phyloP scores from a whole-genome alignment of 148 eudicot genomes.

The Persicaria maculosa region DNA sequence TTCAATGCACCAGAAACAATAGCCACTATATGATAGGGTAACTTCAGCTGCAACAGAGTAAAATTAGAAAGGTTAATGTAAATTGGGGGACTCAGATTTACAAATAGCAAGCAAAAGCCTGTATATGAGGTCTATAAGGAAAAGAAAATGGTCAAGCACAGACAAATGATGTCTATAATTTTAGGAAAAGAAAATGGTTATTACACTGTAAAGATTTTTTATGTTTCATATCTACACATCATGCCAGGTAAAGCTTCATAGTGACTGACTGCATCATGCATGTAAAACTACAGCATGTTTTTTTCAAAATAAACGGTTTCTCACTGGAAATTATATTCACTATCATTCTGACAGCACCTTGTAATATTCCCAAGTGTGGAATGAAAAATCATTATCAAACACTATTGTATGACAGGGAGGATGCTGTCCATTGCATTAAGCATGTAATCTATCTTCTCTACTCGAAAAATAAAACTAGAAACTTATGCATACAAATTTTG shows the following conservation, averaged over 20 bases:
- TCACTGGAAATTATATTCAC: too few relatives aligned
- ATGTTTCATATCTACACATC: too few relatives aligned
- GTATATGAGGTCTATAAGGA: not conserved
- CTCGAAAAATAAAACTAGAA: not conserved
- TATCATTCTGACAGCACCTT: too few relatives aligned
- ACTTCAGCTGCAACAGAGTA: conserved; percentile 49
- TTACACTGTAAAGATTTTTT: not conserved
- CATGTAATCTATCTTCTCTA: not conserved
- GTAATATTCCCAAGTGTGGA: not conserved
- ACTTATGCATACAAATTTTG: not conserved
- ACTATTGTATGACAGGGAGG: too few relatives aligned
- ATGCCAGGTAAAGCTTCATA: not conserved
- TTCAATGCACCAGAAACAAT: conserved; percentile 93
- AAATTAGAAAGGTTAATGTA: not conserved
- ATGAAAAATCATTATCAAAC: not conserved
- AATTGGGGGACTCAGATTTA: not conserved
- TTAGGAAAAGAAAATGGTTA: not conserved
- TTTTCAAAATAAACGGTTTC: too few relatives aligned
- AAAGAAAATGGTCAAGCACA: not conserved
- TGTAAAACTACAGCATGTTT: too few relatives aligned
- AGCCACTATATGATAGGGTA: conserved; percentile 80
- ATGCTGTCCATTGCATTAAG: not conserved
- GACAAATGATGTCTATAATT: not conserved
- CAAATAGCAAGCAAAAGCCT: not conserved
- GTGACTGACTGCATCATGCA: not conserved